A percentile compares a stretch with the other conserved stretches of the same genome.
These are phyloP conservation scores for Closterium sp. DNA, from an alignment of 139 green algal genomes.

Conservation along the genomic window DNA sequence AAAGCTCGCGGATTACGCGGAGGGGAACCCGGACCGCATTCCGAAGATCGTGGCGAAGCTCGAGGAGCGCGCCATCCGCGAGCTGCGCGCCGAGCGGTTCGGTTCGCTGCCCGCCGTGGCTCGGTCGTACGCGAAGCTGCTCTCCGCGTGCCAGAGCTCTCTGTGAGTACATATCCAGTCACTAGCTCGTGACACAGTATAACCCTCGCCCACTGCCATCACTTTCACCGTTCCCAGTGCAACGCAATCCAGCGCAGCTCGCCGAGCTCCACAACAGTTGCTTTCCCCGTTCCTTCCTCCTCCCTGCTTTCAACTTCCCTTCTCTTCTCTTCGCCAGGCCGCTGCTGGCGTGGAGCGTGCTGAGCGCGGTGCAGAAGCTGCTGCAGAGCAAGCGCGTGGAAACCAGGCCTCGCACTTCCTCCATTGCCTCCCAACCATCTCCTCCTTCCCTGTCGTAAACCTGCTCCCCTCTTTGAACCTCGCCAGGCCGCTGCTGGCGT, in stretches of 20 bases:
- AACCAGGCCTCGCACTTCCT: background rate
- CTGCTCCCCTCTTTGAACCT: background rate
- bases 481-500: slow-evolving; percentile 28
- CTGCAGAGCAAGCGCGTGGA: slow-evolving; percentile 16
- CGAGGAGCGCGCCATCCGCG: slow-evolving; percentile 6
- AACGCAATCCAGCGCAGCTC: background rate
- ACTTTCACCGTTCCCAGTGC: background rate
- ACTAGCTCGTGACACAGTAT: background rate
- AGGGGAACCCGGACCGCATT: slow-evolving; percentile 27
- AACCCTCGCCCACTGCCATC: background rate
- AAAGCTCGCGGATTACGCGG: slow-evolving; percentile 38
- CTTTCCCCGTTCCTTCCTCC: too few relatives aligned
- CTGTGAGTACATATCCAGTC: slow-evolving; percentile 15
- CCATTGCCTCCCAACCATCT: background rate
- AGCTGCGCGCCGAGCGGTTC: slow-evolving; percentile 4
- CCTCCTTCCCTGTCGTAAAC: background rate
- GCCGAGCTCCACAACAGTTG: too few relatives aligned
- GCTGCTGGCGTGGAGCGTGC: slow-evolving; percentile 27
- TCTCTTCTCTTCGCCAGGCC: too few relatives aligned
- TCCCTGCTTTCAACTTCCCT: background rate
- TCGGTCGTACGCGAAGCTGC: slow-evolving; percentile 23
- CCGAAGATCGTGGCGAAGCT: slow-evolving; percentile 40
- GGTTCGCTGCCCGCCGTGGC: background rate
- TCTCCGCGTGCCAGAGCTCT: slow-evolving; percentile 20
- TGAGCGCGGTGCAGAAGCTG: slow-evolving; percentile 22